Evolutionary conservation across 139 green algal species (phyloP).

Genomic region (Volvox africanus): DNA sequence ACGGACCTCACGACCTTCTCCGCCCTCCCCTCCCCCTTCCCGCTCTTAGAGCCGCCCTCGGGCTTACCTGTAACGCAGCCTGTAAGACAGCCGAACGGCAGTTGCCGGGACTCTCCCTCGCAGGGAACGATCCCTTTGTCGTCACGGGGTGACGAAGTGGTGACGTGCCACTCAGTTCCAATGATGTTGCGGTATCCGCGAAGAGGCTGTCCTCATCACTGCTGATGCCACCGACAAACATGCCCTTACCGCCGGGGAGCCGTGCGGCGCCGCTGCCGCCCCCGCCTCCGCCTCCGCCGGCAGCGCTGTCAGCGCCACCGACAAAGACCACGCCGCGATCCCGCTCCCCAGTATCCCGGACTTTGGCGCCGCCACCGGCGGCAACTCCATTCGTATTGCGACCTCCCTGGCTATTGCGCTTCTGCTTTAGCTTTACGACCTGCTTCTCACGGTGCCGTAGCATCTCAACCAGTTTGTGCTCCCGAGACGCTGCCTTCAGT

Average conservation of each 20-base stretch:
- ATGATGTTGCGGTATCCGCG: not conserved
- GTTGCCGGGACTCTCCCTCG: not conserved
- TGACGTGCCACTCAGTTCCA: not conserved
- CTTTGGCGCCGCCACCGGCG: not conserved
- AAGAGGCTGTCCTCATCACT: not conserved
- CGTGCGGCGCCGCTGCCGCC: not conserved
- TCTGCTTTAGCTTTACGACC: constrained; percentile 8
- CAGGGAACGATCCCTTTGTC: not conserved
- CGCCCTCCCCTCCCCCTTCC: no score
- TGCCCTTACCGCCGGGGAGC: not conserved
- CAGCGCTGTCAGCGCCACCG: not conserved
- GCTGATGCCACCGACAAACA: not conserved
- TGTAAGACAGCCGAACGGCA: not conserved
- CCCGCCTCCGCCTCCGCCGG: not conserved
- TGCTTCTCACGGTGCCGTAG: constrained; percentile 32
- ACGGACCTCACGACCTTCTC: no score
- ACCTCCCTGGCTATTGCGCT: not conserved
- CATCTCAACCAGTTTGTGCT: not conserved
- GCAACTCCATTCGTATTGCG: no score
- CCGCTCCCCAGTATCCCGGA: not conserved
- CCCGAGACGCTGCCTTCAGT: not conserved
- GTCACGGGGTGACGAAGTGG: not conserved
- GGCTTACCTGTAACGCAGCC: not conserved
- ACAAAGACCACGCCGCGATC: not conserved
- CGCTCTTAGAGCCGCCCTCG: no score